Conservation (phyloP, 768 basidiomycete species). For the Lentinula aciculospora region DNA sequence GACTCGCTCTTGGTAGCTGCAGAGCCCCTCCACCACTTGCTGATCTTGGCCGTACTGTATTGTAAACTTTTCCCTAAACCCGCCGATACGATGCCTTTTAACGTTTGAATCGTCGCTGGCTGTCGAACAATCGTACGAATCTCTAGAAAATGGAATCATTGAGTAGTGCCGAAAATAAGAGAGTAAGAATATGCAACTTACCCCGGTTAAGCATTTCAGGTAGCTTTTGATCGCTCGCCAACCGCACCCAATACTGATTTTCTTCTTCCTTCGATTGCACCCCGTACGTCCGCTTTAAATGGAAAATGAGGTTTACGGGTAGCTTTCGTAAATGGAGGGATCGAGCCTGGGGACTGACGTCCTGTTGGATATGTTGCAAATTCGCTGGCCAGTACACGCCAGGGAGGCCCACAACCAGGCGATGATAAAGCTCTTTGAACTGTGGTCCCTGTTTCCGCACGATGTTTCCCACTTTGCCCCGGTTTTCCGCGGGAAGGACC, state of each 20-base stretch:
- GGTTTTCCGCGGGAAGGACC: slow-evolving; percentile 91
- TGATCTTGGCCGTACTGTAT: slow-evolving; percentile 71
- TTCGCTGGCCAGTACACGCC: slow-evolving; percentile 69
- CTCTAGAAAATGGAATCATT: slow-evolving; percentile 37
- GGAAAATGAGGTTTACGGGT: slow-evolving; percentile 57
- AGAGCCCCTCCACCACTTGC: slow-evolving; percentile 73
- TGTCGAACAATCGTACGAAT: slow-evolving; percentile 72
- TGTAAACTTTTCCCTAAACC: slow-evolving; percentile 73
- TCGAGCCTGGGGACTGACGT: slow-evolving; percentile 59
- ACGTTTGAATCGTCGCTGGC: slow-evolving; percentile 77
- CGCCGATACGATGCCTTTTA: slow-evolving; percentile 84
- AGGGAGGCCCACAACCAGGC: slow-evolving; percentile 70
- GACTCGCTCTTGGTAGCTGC: not conserved
- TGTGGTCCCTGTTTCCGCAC: slow-evolving; percentile 76
- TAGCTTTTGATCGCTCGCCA: slow-evolving; percentile 71
- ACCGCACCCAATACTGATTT: slow-evolving; percentile 61
- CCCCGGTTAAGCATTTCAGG: slow-evolving; percentile 55
- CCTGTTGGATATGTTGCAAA: slow-evolving; percentile 61
- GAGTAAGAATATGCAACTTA: slow-evolving; percentile 31
- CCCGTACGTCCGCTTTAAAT: slow-evolving; percentile 48
- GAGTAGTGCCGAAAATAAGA: not conserved
- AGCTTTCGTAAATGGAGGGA: slow-evolving; percentile 75
- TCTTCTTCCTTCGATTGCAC: slow-evolving; percentile 56
- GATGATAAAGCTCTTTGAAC: slow-evolving; percentile 85
- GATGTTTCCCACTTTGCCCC: slow-evolving; percentile 91